Percentiles rank a stretch among this genome's conserved stretches.
These are phyloP conservation scores for Otatea glauca DNA, from an alignment of 176 grass and related monocot species.

Conservation along the genomic window DNA sequence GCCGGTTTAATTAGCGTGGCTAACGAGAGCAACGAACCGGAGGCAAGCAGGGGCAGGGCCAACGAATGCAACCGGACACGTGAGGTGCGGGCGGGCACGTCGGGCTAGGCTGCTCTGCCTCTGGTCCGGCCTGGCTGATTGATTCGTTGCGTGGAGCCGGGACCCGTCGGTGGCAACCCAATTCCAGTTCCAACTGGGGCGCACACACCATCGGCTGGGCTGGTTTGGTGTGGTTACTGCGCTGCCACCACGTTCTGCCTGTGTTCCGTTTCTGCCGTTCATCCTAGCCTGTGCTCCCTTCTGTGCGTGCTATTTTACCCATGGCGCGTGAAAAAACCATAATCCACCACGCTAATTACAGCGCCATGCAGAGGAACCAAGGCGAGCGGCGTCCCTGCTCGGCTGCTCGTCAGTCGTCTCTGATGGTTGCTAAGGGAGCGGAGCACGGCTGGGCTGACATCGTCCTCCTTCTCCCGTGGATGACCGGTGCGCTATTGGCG, in stretches of 20 bases:
- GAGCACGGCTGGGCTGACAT: too few species aligned
- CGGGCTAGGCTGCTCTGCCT: background rate
- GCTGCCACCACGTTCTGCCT: background rate
- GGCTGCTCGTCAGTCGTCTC: too few species aligned
- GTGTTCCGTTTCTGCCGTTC: background rate
- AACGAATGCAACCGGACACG: constrained; percentile 39
- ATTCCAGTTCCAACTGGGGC: background rate
- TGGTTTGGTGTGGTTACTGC: background rate
- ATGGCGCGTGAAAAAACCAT: too few species aligned
- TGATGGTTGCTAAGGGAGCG: too few species aligned
- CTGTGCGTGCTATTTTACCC: background rate
- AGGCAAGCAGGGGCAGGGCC: background rate
- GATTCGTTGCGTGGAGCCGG: constrained; percentile 51
- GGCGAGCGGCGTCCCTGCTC: too few species aligned
- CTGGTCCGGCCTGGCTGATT: background rate
- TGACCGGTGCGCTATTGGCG: too few species aligned
- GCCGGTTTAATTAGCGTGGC: background rate
- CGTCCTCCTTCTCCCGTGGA: too few species aligned
- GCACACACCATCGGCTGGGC: background rate
- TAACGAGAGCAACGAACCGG: background rate
- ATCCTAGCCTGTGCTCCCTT: background rate
- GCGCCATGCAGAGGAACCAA: too few species aligned
- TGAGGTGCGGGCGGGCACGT: constrained; percentile 35
- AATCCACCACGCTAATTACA: too few species aligned
- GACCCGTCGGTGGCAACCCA: constrained; percentile 50